Percentiles rank a stretch among this genome's conserved stretches.
Evolutionary conservation across 345 rosid genomes (phyloP).

Genomic region (Erodium maritimum): DNA sequence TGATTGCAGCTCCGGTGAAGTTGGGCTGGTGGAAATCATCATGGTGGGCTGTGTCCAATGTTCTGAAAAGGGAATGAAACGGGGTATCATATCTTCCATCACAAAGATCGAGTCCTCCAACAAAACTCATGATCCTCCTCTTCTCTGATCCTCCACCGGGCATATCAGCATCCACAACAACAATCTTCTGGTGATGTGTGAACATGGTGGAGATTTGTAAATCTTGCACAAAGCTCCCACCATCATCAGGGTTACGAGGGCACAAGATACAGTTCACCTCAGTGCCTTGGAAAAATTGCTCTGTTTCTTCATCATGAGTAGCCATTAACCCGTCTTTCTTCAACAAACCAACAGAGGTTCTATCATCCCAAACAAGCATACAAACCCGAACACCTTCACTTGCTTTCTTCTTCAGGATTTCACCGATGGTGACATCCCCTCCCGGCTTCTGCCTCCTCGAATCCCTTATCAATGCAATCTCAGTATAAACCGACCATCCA

Average conservation of each 20-base stretch:
- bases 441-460: conserved; percentile 90
- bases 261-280: conserved; percentile 85
- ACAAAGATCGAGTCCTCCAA: conserved; percentile 96
- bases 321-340: conserved; percentile 92
- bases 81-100: conserved; percentile 93
- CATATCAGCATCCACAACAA: conserved; percentile 72
- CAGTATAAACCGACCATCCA: conserved; percentile 98
- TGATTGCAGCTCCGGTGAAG: conserved; percentile 57
- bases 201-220: conserved; percentile 86
- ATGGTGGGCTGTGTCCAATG: conserved; percentile 85
- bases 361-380: conserved; percentile 95
- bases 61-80: conserved; percentile 92
- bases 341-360: conserved; percentile 81
- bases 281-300: conserved; percentile 39
- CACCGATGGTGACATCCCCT: conserved; percentile 72
- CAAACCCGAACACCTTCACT: conserved; percentile 86
- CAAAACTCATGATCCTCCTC: conserved; percentile 85
- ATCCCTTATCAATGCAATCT: conserved; percentile 73
- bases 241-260: conserved; percentile 94
- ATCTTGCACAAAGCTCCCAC: conserved; percentile 86
- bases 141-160: conserved; percentile 46
- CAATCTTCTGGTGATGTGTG: conserved; percentile 98
- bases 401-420: conserved; percentile 80
- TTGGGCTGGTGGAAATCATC: conserved; percentile 98
- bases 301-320: conserved; percentile 96